A percentile compares a stretch with the other conserved stretches of the same genome.
phyloP scores from a whole-genome alignment of 371 early-diverging fungal species.

The Mucor irregularis region DNA sequence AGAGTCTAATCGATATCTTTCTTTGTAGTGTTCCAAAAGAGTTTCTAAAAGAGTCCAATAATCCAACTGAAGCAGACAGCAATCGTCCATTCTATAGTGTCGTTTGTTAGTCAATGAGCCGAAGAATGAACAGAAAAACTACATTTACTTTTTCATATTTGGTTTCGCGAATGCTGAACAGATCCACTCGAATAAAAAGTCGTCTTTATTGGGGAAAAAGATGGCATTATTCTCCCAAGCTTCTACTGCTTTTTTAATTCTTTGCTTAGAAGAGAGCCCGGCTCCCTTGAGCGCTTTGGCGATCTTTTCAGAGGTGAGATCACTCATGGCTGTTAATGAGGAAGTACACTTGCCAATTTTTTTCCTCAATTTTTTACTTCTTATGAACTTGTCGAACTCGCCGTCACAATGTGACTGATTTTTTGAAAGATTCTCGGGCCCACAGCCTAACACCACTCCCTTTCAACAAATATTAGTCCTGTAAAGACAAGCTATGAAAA shows the following conservation, averaged over 20 bases:
- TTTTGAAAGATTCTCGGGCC: no score
- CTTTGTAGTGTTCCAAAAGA: slow-evolving; percentile 31
- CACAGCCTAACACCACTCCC: no score
- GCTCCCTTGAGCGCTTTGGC: slow-evolving; percentile 48
- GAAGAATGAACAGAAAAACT: background rate
- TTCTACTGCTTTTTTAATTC: slow-evolving; percentile 35
- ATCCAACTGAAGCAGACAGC: slow-evolving; percentile 27
- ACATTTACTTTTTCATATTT: slow-evolving; percentile 44
- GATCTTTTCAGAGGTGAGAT: slow-evolving; percentile 28
- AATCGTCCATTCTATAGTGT: slow-evolving; percentile 23
- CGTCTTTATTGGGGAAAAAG: slow-evolving; percentile 51
- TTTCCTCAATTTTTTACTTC: no score
- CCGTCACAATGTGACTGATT: no score
- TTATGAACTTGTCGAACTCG: no score
- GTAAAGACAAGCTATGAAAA: no score
- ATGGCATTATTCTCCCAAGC: slow-evolving; percentile 41
- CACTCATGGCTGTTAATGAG: no score
- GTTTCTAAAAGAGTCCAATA: slow-evolving; percentile 38
- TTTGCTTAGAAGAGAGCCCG: slow-evolving; percentile 33
- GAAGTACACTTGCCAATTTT: no score
- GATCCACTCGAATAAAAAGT: slow-evolving; percentile 51
- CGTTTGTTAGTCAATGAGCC: background rate
- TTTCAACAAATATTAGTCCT: no score
- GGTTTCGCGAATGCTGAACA: slow-evolving; percentile 39
- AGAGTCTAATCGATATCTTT: slow-evolving; percentile 5